Evolutionary conservation across 1,284 basidiomycete genomes (phyloP), one percentile per base, ranked within the genome.

Genomic region (Vanrija humicola): DNA sequence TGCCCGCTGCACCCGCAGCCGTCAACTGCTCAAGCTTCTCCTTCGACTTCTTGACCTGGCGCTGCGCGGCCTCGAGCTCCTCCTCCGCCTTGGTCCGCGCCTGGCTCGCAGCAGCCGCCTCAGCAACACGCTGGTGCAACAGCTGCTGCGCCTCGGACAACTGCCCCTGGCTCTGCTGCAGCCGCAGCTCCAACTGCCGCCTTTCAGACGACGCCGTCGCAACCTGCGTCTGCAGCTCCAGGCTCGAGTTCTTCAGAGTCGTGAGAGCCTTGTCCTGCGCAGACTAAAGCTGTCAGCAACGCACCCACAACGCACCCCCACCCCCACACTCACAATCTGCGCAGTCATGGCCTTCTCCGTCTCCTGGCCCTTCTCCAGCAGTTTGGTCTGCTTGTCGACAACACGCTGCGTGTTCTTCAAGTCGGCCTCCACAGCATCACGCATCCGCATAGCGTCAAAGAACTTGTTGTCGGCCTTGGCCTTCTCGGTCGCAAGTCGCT

Each of bases 391-490:
- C 64, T 89, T 89, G 68, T 94, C 90, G 16, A 85, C 74, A 47
- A 82, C 83, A 40, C 84, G 80, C 38, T 80, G 74, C 21, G 87
- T 76, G 38, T 82, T 84, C 71, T 89, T 88, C 56, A 85, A 82
- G 72, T 96, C 90, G 2, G 79, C 80, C 38, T 91, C 88, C 6
- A 87, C 76, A 3, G 87, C 85, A 60, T 97, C 93, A 72, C 90
- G 93, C 55, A 88, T 85, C 34, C 90, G 85, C 87, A 95, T 91
- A 6, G 88, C 86, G 25, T 89, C 84, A 72, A 87, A 98, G 75
- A 86, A 98, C 77, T 93, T 96, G 80, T 93, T 96, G 67, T 98
- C 94, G 19, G 89, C 86, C 77, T 95, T 97, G 14, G 90, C 89
- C 86, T 84, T 88, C 84, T 92, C 89, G 23, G 83, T 79, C 18